Conservation (phyloP, 441 rosid genomes). For the Gossypium gossypioides region DNA sequence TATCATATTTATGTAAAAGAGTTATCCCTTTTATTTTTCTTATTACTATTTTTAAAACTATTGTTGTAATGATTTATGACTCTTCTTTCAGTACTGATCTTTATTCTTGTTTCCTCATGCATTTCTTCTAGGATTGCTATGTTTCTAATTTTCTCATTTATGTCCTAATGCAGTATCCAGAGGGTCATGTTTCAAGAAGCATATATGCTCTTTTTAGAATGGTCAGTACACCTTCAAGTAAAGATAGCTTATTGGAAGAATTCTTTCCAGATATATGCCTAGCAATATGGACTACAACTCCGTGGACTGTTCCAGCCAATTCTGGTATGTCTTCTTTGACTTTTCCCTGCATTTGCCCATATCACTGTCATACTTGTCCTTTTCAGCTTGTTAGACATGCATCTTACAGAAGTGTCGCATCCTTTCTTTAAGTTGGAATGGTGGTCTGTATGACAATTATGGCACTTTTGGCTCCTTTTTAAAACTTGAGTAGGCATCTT, state of each 20-base stretch:
- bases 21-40: neutral
- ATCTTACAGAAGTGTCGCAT: neutral
- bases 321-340: constrained; percentile 46
- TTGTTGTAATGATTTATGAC: neutral
- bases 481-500: neutral
- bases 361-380: neutral
- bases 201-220: constrained; percentile 68
- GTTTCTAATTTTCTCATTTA: neutral
- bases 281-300: constrained; percentile 98
- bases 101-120: neutral
- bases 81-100: neutral
- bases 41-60: neutral
- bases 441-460: neutral
- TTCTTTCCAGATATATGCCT: constrained; percentile 65
- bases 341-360: neutral
- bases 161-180: constrained; percentile 65
- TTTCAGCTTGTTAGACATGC: neutral
- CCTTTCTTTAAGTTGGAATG: neutral
- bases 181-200: constrained; percentile 90
- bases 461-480: neutral
- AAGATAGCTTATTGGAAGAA: constrained; percentile 40
- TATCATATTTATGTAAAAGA: neutral
- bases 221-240: constrained; percentile 36
- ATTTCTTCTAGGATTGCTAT: constrained; percentile 10
- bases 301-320: constrained; percentile 96